phyloP scores from a whole-genome alignment of 2,329 filamentous ascomycete genomes.

The Colletotrichum noveboracense region DNA sequence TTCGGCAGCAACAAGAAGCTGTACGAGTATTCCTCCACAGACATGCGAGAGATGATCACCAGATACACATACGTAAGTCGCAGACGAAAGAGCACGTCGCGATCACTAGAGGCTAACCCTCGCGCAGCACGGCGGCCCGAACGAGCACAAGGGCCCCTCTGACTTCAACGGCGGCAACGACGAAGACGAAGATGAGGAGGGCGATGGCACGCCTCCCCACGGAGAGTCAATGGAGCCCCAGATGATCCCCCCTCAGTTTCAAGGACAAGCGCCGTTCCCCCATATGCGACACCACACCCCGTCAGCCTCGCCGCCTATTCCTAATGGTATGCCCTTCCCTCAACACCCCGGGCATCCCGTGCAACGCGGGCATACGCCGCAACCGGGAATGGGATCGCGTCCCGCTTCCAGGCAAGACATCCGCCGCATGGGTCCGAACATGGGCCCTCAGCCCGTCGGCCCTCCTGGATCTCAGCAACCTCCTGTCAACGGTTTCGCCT shows the following conservation, averaged over 20 bases:
- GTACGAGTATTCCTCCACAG: slow-evolving; percentile 94
- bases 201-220: slow-evolving; percentile 74
- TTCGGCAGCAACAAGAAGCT: slow-evolving; percentile 99
- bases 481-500: slow-evolving; percentile 75
- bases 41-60: slow-evolving; percentile 89
- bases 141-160: slow-evolving; percentile 93
- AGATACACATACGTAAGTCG: slow-evolving; percentile 87
- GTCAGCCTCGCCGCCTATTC: slow-evolving; percentile 87
- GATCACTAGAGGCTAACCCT: slow-evolving; percentile 12
- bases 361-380: slow-evolving; percentile 80
- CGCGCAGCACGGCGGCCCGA: slow-evolving; percentile 82
- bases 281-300: slow-evolving; percentile 84
- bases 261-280: slow-evolving; percentile 73
- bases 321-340: slow-evolving; percentile 75
- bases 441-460: slow-evolving; percentile 68
- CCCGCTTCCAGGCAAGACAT: slow-evolving; percentile 82
- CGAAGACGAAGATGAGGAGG: slow-evolving; percentile 83
- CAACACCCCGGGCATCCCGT: slow-evolving; percentile 49
- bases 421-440: slow-evolving; percentile 75
- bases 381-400: slow-evolving; percentile 76
- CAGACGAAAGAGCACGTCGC: not conserved
- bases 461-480: slow-evolving; percentile 60
- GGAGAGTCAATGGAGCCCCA: slow-evolving; percentile 64
- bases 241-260: slow-evolving; percentile 74
- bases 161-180: slow-evolving; percentile 91